Evolutionary conservation across 2,329 filamentous ascomycete species (phyloP).

Genomic region (Grosmannia clavigera): DNA sequence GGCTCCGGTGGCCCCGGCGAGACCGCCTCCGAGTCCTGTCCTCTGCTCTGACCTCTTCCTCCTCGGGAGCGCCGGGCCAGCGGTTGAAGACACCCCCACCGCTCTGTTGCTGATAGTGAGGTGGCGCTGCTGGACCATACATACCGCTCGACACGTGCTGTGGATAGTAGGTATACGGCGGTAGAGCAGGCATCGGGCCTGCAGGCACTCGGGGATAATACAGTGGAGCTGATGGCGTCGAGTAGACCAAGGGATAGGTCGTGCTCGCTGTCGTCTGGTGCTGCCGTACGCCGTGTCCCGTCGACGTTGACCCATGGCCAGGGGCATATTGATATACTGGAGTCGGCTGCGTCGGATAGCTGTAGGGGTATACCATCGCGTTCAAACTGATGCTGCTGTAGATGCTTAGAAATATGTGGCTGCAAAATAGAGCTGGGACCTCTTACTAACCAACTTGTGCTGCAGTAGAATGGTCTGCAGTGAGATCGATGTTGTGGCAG

Average conservation of each 20-base stretch:
- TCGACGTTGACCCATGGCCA: neutral
- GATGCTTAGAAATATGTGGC: neutral
- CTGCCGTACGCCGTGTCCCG: neutral
- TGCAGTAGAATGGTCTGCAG: no score
- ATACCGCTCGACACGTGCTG: neutral
- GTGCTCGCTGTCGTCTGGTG: neutral
- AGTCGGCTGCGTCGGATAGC: neutral
- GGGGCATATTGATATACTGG: neutral
- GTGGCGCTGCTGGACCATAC: neutral
- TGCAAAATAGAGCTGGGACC: neutral
- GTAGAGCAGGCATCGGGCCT: neutral
- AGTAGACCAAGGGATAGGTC: neutral
- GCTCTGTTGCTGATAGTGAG: neutral
- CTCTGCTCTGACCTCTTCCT: neutral
- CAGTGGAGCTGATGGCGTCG: neutral
- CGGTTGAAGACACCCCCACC: conserved; percentile 1
- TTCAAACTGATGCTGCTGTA: neutral
- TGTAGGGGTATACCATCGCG: neutral
- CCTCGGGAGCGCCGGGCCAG: conserved; percentile 3
- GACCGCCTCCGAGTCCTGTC: neutral
- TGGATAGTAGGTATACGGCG: neutral
- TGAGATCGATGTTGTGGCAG: no score
- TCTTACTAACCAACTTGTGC: neutral
- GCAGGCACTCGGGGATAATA: neutral
- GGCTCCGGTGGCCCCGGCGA: neutral